Base-by-base conservation (phyloP, 2,329 filamentous ascomycete genomes). In the Penicillium sp. region DNA sequence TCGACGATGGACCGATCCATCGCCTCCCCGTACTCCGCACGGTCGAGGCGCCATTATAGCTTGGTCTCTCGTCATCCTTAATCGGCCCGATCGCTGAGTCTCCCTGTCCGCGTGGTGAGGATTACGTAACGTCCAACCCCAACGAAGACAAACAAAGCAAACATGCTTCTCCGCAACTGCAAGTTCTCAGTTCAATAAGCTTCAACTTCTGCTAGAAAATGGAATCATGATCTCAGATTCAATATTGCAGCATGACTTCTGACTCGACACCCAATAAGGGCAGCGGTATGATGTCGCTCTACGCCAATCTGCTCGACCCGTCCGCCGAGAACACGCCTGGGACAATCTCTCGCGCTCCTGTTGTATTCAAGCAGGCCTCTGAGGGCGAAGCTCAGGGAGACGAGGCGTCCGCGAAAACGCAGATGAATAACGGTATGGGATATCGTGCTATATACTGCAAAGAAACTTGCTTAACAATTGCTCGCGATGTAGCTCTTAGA, bases 261-360 rank as follows among this genome's bases (percentile, higher is more conserved):
- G 73, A 76, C 35, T 64, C 69, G 3, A 67, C 63, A 13, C 67
- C 71, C 6, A 58, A 72, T 2, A 74, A 73, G 63, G 78, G 81
- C 60, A 79, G 82, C 61, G 71, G 72, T 7, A 84, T 84, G 61
- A 82, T 92, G 67, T 93, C 91, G 19, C 86, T 96, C 5, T 97
- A 97, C 75, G 93, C 91, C 58, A 91, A 96, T 75, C 85, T 96
- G 48, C 86, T 95, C 66, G 90, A 92, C 70, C 76, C 79, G 3
- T 74, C 75, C 41, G 70, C 72, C 45, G 74, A 79, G 44, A 73
- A 78, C 46, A 70, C 81, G 15, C 82, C 86, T 21, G 78, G 82
- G 51, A 91, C 90, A n/a, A 91, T 94, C 69, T 92, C 91, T 17
- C 87, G 89, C 69, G 90, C 87, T 1, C 91, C 92, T 0, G 87